These are phyloP conservation scores for Hygrophoropsis aurantiaca DNA, from an alignment of 768 basidiomycete genomes.

Conservation along the genomic window DNA sequence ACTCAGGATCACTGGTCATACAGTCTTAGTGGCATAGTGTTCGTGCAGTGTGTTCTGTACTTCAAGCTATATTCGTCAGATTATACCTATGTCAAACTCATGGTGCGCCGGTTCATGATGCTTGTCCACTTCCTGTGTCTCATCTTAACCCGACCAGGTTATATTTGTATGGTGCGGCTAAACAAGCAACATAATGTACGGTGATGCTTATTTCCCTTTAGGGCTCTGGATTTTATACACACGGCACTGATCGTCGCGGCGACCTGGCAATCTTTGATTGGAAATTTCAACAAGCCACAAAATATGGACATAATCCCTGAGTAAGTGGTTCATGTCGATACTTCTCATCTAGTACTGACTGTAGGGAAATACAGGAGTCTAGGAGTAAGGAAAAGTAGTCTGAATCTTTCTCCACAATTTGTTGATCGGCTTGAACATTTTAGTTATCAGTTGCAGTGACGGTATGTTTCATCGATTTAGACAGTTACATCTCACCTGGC, in stretches of 20 bases:
- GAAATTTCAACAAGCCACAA: constrained; percentile 21
- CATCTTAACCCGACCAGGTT: constrained; percentile 14
- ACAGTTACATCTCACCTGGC: background rate
- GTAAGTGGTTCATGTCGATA: constrained; percentile 8
- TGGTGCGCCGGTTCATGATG: constrained; percentile 16
- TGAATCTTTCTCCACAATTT: no score
- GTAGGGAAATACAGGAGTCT: constrained; percentile 16
- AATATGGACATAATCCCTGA: constrained; percentile 27
- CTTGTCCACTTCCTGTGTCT: background rate
- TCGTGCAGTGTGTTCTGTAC: constrained; percentile 30
- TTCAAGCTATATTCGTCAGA: constrained; percentile 31
- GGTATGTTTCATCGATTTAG: background rate
- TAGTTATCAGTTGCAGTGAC: constrained; percentile 33
- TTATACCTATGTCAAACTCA: constrained; percentile 20
- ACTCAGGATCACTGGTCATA: constrained; percentile 8
- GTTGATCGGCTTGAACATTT: background rate
- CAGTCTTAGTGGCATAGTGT: constrained; percentile 30
- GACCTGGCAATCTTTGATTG: constrained; percentile 27
- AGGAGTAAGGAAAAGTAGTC: constrained; percentile 16
- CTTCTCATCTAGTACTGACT: background rate
- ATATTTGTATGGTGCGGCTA: constrained; percentile 20
- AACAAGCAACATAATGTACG: background rate
- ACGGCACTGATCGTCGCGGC: constrained; percentile 24
- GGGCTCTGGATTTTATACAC: constrained; percentile 26
- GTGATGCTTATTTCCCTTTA: background rate